These are phyloP conservation scores for Neurospora sublineolata DNA, from an alignment of 495 filamentous ascomycete species.

Conservation along the genomic window DNA sequence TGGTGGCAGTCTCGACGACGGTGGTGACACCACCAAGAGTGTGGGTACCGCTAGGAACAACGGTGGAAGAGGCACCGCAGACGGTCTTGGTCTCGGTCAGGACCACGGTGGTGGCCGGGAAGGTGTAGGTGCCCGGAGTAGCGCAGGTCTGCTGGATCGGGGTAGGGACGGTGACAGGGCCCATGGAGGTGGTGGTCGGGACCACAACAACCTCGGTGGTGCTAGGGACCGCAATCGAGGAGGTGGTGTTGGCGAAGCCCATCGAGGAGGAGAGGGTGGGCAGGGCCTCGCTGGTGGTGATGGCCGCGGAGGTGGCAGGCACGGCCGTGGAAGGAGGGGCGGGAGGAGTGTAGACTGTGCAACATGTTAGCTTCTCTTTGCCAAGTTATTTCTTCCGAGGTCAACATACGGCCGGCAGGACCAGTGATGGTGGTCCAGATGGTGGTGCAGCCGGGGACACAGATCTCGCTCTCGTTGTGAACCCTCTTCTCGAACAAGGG, in stretches of 20 bases:
- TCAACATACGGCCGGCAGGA: conserved; percentile 44
- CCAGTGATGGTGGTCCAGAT: conserved; percentile 48
- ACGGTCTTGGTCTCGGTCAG: conserved; percentile 56
- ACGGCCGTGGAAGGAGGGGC: conserved; percentile 22
- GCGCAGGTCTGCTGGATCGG: conserved; percentile 54
- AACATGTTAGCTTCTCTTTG: neutral
- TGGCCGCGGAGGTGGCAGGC: conserved; percentile 9
- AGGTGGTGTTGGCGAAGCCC: neutral
- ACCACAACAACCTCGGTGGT: conserved; percentile 6
- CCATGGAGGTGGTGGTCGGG: conserved; percentile 18
- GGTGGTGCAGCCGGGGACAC: conserved; percentile 60
- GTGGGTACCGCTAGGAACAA: conserved; percentile 52
- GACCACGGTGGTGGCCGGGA: conserved; percentile 64
- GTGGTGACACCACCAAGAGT: conserved; percentile 71
- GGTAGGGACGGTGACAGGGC: conserved; percentile 46
- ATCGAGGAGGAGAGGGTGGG: neutral
- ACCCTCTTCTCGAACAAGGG: conserved; percentile 43
- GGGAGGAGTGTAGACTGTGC: conserved; percentile 21
- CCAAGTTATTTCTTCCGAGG: neutral
- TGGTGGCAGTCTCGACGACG: conserved; percentile 56
- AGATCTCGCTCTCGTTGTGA: conserved; percentile 25
- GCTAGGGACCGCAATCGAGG: conserved; percentile 4
- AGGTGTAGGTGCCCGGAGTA: conserved; percentile 66
- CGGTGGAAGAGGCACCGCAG: conserved; percentile 50
- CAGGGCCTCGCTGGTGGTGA: neutral